Conservation (phyloP, 2,329 filamentous ascomycete species). For the Monosporascus cannonballus region DNA sequence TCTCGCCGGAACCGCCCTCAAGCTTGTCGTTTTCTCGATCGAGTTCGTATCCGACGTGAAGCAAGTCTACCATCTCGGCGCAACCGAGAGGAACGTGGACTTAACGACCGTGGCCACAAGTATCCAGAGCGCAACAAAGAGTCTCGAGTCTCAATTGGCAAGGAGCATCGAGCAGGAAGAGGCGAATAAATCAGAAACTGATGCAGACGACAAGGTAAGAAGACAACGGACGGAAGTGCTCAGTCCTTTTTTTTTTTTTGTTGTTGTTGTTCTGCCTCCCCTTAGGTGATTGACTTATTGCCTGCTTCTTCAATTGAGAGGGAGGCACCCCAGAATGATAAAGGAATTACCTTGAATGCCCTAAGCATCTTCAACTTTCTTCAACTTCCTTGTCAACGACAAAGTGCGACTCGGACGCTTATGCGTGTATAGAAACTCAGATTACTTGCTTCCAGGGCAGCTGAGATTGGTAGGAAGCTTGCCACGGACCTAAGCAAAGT, state of each 20-base stretch:
- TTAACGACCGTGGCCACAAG: constrained; percentile 7
- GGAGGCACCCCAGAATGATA: too few species aligned
- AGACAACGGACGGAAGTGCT: neutral
- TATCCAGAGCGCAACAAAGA: constrained; percentile 9
- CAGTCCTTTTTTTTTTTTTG: neutral
- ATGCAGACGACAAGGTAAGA: constrained; percentile 8
- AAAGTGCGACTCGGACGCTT: neutral
- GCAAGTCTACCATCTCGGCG: constrained; percentile 14
- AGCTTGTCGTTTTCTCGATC: constrained; percentile 13
- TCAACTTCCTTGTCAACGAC: neutral
- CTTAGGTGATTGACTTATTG: neutral
- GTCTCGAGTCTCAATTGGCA: constrained; percentile 9
- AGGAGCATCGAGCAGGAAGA: neutral
- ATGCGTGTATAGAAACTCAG: constrained; percentile 6
- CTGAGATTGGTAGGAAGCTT: constrained; percentile 14
- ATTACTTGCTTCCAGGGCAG: constrained; percentile 8
- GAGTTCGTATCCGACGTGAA: constrained; percentile 15
- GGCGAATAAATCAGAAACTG: neutral
- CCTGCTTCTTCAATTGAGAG: neutral
- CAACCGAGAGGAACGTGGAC: constrained; percentile 12
- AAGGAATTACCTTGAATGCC: neutral
- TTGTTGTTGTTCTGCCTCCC: neutral
- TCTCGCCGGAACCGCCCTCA: constrained; percentile 12
- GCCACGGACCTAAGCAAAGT: constrained; percentile 4
- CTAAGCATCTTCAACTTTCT: neutral